Conservation (phyloP, 2,329 filamentous ascomycete species). For the Penicillium sp. region DNA sequence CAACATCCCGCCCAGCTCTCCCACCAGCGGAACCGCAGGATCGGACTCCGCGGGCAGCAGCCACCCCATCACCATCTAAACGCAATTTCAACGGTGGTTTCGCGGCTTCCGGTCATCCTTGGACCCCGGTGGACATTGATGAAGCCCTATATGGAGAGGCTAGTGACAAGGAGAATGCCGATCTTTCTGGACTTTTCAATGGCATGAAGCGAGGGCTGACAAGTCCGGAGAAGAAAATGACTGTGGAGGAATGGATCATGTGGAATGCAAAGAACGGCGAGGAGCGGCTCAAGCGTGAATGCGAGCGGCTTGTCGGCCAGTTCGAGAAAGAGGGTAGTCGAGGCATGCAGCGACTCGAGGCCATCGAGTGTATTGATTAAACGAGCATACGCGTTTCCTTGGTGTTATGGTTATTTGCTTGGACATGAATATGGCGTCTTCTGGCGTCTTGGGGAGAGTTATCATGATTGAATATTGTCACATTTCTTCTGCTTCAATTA, state of each 20-base stretch:
- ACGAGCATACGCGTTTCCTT: constrained; percentile 9
- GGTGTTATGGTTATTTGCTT: neutral
- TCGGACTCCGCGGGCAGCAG: constrained; percentile 45
- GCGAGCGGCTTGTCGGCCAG: constrained; percentile 75
- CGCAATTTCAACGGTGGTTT: constrained; percentile 53
- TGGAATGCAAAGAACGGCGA: constrained; percentile 80
- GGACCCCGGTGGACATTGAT: constrained; percentile 77
- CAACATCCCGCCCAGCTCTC: constrained; percentile 45
- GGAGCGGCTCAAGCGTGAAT: constrained; percentile 74
- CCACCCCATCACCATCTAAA: constrained; percentile 62
- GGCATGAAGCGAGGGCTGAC: constrained; percentile 62
- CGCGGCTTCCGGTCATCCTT: constrained; percentile 60
- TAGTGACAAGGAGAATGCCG: constrained; percentile 52
- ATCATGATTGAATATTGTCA: constrained; percentile 1
- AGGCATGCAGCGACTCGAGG: constrained; percentile 76
- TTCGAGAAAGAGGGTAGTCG: constrained; percentile 82
- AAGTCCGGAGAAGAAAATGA: constrained; percentile 82
- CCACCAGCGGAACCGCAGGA: constrained; percentile 36
- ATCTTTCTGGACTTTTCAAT: constrained; percentile 51
- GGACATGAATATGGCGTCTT: constrained; percentile 4
- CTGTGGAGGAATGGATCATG: constrained; percentile 88
- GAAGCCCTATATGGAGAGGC: constrained; percentile 49
- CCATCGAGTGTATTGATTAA: constrained; percentile 58
- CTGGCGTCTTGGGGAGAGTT: neutral
- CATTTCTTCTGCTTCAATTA: neutral